Conservation (phyloP, 2,329 filamentous ascomycete species). For the Ceratocystis eucalypticola region DNA sequence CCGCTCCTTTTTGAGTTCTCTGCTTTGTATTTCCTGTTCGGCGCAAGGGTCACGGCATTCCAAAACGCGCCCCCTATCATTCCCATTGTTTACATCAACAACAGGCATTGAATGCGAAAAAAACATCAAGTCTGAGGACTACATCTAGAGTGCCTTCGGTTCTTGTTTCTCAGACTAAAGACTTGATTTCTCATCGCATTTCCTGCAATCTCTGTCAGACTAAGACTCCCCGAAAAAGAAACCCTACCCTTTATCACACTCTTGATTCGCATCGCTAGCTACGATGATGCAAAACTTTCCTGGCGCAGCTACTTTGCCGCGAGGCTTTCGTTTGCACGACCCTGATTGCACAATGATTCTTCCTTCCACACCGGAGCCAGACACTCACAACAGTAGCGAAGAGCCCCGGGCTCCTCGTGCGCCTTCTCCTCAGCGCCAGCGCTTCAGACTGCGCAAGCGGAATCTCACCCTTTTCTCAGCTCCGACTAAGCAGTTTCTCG, state of each 20-base stretch:
- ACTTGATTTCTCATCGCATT: background rate
- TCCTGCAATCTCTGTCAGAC: background rate
- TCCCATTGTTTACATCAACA: slow-evolving; percentile 3
- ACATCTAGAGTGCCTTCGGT: slow-evolving; percentile 1
- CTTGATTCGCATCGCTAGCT: background rate
- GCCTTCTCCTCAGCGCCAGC: slow-evolving; percentile 39
- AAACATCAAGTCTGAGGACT: slow-evolving; percentile 5
- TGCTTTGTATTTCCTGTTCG: slow-evolving; percentile 10
- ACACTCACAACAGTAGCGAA: slow-evolving; percentile 21
- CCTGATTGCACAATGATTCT: slow-evolving; percentile 27
- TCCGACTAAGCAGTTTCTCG: slow-evolving; percentile 53
- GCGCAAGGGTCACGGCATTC: slow-evolving; percentile 12
- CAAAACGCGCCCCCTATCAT: slow-evolving; percentile 13
- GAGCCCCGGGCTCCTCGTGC: slow-evolving; percentile 26
- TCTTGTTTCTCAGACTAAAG: background rate
- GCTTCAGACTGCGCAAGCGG: slow-evolving; percentile 43
- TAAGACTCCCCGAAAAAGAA: background rate
- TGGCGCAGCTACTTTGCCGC: slow-evolving; percentile 33
- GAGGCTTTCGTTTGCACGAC: slow-evolving; percentile 29
- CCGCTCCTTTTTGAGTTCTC: slow-evolving; percentile 14
- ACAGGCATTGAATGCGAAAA: background rate
- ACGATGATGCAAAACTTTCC: slow-evolving; percentile 35
- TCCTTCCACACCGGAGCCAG: slow-evolving; percentile 38
- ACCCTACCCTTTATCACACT: background rate
- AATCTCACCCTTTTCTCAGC: slow-evolving; percentile 40